Base-by-base conservation (phyloP, 352 stramenopile species). In the Blastocystis sp. region DNA sequence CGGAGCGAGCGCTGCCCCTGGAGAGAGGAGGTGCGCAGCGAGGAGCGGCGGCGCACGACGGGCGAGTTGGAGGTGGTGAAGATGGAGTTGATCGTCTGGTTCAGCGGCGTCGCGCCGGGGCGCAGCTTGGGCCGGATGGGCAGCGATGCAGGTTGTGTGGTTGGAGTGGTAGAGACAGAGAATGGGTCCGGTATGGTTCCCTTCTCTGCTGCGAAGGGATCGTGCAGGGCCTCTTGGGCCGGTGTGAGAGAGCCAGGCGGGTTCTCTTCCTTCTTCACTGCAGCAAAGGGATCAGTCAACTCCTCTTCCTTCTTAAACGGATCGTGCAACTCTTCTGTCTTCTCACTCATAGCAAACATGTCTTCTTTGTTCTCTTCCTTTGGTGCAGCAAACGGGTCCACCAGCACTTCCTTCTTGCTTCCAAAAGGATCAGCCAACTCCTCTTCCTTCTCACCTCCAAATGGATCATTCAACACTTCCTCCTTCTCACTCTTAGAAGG, bases 341-440 rank as follows among this genome's bases (percentile, higher is more conserved):
- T 4, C 52, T 77, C 52, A 3, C 65, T 81, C 71, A 66, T 34
- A 63, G 48, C 71, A 66, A 84, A 68, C 7, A 54, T 38, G 52
- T 81, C 71, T 17, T 43, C 6, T 14, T 42, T 40, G 21, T n/a
- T 14, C 48, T 79, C 69, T 38, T 79, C 45, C 24, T 65, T 65
- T 62, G 43, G 43, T 19, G 62, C 69, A 62, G 42, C 24, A 21
- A 79, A 42, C 11, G 3, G 2, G 10, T 60, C 40, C 21, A 42
- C 38, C 48, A 48, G 10, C 65, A 48, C 34, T 48, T 76, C 38
- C 34, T 77, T 38, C 48, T 81, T 84, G 21, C 65, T 54, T 17
- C 14, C 54, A 84, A 84, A 84, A 7, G 74, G 74, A 84, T 84
- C 54, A 57, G n/a, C 19, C 59, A 69, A 10, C 45, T 10, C 38